Conservation (phyloP, 2,329 filamentous ascomycete species). For the Aspergillus ruber region DNA sequence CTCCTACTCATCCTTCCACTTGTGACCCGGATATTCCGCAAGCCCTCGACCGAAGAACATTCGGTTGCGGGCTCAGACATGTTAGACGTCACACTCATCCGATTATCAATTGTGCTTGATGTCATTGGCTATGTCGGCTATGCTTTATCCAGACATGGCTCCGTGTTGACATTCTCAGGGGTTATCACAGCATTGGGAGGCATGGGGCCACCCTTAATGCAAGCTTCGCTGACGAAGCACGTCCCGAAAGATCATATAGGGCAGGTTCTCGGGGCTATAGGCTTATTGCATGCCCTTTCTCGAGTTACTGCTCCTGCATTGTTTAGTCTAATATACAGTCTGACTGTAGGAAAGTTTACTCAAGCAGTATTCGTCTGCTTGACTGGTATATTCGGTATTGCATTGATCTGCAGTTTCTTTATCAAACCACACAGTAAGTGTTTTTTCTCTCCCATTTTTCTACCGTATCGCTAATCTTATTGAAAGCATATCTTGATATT, state of each 20-base stretch:
- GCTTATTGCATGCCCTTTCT: constrained; percentile 74
- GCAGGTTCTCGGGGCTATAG: constrained; percentile 80
- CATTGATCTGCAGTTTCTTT: constrained; percentile 62
- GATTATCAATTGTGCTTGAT: constrained; percentile 69
- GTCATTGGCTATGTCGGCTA: constrained; percentile 71
- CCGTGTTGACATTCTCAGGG: constrained; percentile 65
- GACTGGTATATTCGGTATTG: constrained; percentile 57
- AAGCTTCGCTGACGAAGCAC: constrained; percentile 83
- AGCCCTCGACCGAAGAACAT: constrained; percentile 27
- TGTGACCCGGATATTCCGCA: constrained; percentile 68
- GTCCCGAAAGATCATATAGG: constrained; percentile 76
- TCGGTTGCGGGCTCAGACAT: constrained; percentile 64
- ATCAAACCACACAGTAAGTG: constrained; percentile 68
- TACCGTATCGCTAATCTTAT: not conserved
- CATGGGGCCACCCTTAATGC: constrained; percentile 76
- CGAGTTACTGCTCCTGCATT: constrained; percentile 71
- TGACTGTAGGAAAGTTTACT: constrained; percentile 69
- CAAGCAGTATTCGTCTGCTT: constrained; percentile 80
- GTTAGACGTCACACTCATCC: constrained; percentile 72
- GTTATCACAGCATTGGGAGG: constrained; percentile 71
- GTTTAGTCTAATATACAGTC: constrained; percentile 80
- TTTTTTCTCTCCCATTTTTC: not conserved
- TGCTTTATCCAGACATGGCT: constrained; percentile 54
- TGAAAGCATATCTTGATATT: not conserved
- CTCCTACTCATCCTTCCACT: constrained; percentile 70